Base-by-base conservation (phyloP, 1,139 yeast species). In the Geotrichum carabidarum region DNA sequence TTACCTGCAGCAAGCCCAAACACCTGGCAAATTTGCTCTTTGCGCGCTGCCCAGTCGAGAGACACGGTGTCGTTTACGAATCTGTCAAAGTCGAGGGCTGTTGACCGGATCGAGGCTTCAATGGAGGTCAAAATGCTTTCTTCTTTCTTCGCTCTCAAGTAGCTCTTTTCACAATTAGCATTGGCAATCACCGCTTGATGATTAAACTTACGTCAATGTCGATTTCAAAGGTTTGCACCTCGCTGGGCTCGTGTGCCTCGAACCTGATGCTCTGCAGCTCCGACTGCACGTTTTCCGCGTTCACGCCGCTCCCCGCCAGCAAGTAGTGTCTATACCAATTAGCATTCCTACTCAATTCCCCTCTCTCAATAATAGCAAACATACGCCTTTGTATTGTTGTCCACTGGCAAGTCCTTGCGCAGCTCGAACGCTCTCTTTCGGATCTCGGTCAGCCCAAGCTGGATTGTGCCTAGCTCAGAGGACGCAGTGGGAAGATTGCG, bases 251-350 rank as follows among this genome's bases (percentile, higher is more conserved):
- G 15, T 55, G 54, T 46, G 61, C 64, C 38, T 60, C 61, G 36
- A 66, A 58, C 17, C 61, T 63, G 48, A 71, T 65, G 34, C 69
- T 60, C 40, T 68, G 68, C 27, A 74, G 65, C 48, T 87, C 91
- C 48, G 77, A 76, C 60, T 86, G 90, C 48, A 93, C 84, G 56
- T 89, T 95, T 64, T 89, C 96, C 44, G 95, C 87, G 56, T 89
- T 84, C 54, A 91, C 78, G 0, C 96, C 97, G 65, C 94, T 86
- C 0, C 94, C 87, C 1, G 97, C 96, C 54, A 93, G 76, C 48
- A 91, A 73, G 67, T 91, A 91, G 65, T 90, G 97, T 0, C 67
- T 63, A 50, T 14, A 3, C 27, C 22, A 30, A 22, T 27, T 36
- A 18, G 15, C n/a, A 18, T 17, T 22, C 27, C 27, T 3, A 22